A percentile compares a stretch with the other conserved stretches of the same genome.
Conservation (phyloP, 805 yeast species). For the Candida vaughaniae region DNA sequence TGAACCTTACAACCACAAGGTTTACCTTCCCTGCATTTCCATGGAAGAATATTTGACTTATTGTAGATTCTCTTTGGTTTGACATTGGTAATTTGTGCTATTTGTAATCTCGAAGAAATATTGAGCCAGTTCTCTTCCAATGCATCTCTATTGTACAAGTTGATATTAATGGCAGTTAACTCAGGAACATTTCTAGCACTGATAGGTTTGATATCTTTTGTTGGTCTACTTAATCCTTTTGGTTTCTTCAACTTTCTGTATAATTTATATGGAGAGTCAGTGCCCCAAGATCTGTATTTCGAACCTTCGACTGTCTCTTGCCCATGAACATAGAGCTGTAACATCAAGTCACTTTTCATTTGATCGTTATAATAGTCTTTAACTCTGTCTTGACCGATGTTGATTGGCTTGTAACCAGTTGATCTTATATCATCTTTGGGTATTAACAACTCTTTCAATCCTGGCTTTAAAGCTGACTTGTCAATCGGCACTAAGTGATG, state of each 20-base stretch:
- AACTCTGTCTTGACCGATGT: constrained; percentile 78
- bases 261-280: constrained; percentile 81
- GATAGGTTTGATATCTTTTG: constrained; percentile 71
- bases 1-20: constrained; percentile 87
- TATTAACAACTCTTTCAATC: constrained; percentile 64
- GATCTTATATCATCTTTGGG: constrained; percentile 77
- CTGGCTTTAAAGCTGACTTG: constrained; percentile 72
- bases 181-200: constrained; percentile 71
- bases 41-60: constrained; percentile 74
- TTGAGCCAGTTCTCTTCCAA: constrained; percentile 69
- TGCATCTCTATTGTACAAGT: constrained; percentile 74
- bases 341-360: constrained; percentile 70
- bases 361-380: constrained; percentile 74
- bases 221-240: constrained; percentile 67
- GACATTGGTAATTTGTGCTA: constrained; percentile 93
- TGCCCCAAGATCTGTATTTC: constrained; percentile 82
- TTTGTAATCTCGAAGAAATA: constrained; percentile 70
- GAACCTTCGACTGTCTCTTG: constrained; percentile 56
- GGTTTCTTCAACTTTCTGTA: constrained; percentile 81
- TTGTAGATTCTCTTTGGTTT: constrained; percentile 75
- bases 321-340: constrained; percentile 73
- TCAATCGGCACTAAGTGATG: constrained; percentile 82
- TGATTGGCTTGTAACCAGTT: constrained; percentile 71
- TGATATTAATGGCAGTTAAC: constrained; percentile 64
- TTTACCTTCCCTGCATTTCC: constrained; percentile 86